phyloP scores from a whole-genome alignment of 495 filamentous ascomycete genomes.

The Friedmanniomyces endolithicus region DNA sequence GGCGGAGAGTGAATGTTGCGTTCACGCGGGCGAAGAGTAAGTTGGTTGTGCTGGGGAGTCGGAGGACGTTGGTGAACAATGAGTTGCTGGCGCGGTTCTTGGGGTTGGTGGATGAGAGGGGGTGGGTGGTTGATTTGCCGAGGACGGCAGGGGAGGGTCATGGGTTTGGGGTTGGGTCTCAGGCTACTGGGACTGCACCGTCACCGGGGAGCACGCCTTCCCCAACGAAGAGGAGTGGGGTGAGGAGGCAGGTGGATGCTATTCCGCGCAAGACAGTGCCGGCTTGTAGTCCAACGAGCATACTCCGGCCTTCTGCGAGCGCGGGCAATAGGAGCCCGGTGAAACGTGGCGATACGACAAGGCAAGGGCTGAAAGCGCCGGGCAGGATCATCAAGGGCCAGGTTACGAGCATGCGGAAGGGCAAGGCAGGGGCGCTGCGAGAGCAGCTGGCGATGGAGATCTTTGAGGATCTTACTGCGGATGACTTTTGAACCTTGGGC shows the following conservation, averaged over 20 bases:
- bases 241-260: background rate
- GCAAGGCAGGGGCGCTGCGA: background rate
- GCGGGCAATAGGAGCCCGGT: slow-evolving; percentile 8
- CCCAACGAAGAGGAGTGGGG: background rate
- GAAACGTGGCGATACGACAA: background rate
- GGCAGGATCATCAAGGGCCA: slow-evolving; percentile 12
- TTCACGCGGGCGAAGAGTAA: slow-evolving; percentile 86
- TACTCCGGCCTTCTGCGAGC: slow-evolving; percentile 7
- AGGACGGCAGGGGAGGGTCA: slow-evolving; percentile 32
- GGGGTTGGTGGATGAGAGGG: slow-evolving; percentile 54
- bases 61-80: slow-evolving; percentile 57
- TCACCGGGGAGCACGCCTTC: background rate
- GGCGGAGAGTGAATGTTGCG: slow-evolving; percentile 88
- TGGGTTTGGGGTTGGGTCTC: slow-evolving; percentile 13
- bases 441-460: slow-evolving; percentile 11
- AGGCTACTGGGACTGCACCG: slow-evolving; percentile 1
- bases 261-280: background rate
- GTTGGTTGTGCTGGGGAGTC: slow-evolving; percentile 72
- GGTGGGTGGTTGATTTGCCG: slow-evolving; percentile 66
- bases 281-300: background rate
- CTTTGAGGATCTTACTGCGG: slow-evolving; percentile 12
- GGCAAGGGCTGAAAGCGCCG: slow-evolving; percentile 5
- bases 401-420: background rate
- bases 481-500: slow-evolving; percentile 4
- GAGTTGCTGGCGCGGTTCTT: slow-evolving; percentile 68